phyloP scores from a whole-genome alignment of 2,329 filamentous ascomycete species.

The Ophiostoma sp. region DNA sequence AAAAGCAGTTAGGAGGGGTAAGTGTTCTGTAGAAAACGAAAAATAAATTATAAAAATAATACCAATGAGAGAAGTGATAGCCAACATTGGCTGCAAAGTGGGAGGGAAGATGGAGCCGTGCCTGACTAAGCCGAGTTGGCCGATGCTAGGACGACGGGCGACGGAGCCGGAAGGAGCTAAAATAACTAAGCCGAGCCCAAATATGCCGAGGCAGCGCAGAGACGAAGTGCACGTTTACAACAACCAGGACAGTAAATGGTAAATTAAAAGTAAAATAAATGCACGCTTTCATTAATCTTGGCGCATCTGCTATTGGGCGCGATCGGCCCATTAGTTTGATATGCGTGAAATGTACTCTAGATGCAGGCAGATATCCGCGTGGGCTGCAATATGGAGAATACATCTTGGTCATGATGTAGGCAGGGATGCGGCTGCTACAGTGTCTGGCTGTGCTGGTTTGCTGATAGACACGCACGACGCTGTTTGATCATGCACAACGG shows the following conservation, averaged over 20 bases:
- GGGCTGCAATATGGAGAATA: not conserved
- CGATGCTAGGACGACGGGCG: not conserved
- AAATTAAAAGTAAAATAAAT: not conserved
- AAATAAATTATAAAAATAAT: not conserved
- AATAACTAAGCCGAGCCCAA: not conserved
- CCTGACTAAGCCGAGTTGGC: constrained; percentile 9
- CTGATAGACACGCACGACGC: not conserved
- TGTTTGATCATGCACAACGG: not conserved
- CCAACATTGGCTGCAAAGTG: not conserved
- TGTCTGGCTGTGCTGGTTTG: not conserved
- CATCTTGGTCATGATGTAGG: not conserved
- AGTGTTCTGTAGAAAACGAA: not conserved
- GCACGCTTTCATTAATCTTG: not conserved
- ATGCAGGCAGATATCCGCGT: constrained; percentile 2
- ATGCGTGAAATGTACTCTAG: not conserved
- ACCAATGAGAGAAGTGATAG: not conserved
- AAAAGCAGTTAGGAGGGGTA: not conserved
- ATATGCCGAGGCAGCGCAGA: not conserved
- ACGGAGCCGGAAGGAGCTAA: not conserved
- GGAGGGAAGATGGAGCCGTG: not conserved
- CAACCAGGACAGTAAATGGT: not conserved
- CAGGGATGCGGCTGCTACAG: not conserved
- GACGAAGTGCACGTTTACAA: not conserved
- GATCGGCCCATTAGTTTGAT: not conserved
- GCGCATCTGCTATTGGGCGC: not conserved